Evolutionary conservation across 495 filamentous ascomycete species (phyloP).

Genomic region (Podospora sp.): DNA sequence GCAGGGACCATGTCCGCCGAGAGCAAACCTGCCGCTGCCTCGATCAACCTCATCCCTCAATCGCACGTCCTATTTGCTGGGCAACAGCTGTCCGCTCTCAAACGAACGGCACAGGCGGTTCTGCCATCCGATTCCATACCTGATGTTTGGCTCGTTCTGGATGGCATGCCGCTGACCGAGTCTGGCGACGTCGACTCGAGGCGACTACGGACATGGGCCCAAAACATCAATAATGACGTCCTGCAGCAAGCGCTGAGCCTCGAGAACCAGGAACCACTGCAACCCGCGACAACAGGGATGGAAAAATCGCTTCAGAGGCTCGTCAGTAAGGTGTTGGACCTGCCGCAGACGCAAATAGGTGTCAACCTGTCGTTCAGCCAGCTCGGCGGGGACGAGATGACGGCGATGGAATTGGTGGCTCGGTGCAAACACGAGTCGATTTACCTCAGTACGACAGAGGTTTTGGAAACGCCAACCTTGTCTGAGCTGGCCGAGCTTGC

Average conservation of each 20-base stretch:
- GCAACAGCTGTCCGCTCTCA: slow-evolving; percentile 40
- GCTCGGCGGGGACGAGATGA: slow-evolving; percentile 50
- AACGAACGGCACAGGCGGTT: slow-evolving; percentile 31
- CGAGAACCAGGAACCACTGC: slow-evolving; percentile 39
- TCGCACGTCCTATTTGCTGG: slow-evolving; percentile 43
- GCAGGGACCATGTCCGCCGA: slow-evolving; percentile 28
- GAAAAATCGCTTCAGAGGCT: slow-evolving; percentile 45
- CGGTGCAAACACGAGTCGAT: slow-evolving; percentile 46
- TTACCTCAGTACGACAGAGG: slow-evolving; percentile 35
- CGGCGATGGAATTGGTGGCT: slow-evolving; percentile 43
- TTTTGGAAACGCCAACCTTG: slow-evolving; percentile 33
- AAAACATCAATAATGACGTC: slow-evolving; percentile 51
- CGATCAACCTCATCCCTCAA: slow-evolving; percentile 41
- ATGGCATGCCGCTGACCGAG: slow-evolving; percentile 47
- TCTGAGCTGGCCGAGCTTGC: slow-evolving; percentile 43
- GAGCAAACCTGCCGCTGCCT: slow-evolving; percentile 31
- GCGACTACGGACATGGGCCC: slow-evolving; percentile 50
- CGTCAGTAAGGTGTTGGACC: slow-evolving; percentile 41
- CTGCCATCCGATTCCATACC: slow-evolving; percentile 38
- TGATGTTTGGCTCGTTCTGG: slow-evolving; percentile 46
- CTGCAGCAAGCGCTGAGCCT: slow-evolving; percentile 46
- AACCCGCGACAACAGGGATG: slow-evolving; percentile 38
- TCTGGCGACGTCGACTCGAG: slow-evolving; percentile 44
- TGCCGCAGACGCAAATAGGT: slow-evolving; percentile 42
- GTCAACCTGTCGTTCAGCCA: slow-evolving; percentile 47